Percentiles rank a stretch among this genome's conserved stretches.
These are phyloP conservation scores for Zoysia pacifica DNA, from an alignment of 176 grass and related monocot species.

Conservation along the genomic window DNA sequence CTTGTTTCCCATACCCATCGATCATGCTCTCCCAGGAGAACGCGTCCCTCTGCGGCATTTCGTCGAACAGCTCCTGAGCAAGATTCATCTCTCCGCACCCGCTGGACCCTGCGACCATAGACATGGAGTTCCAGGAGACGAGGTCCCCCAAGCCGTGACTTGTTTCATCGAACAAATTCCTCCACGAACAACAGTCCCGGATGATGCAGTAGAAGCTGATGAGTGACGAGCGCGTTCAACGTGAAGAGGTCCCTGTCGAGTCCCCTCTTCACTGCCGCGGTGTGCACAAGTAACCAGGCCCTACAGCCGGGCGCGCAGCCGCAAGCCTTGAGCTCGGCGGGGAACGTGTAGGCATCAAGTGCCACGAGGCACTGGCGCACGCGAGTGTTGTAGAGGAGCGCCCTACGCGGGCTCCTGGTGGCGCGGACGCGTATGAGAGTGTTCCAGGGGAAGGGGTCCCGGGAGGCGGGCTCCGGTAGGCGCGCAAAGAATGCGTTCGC, in stretches of 20 bases:
- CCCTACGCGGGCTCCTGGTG: slow-evolving; percentile 6
- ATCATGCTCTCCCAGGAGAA: slow-evolving; percentile 68
- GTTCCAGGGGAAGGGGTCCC: slow-evolving; percentile 62
- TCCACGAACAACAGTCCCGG: slow-evolving; percentile 39
- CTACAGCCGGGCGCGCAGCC: slow-evolving; percentile 23
- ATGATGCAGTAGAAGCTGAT: slow-evolving; percentile 58
- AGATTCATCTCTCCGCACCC: slow-evolving; percentile 32
- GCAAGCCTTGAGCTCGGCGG: slow-evolving; percentile 64
- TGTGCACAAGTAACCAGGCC: slow-evolving; percentile 46
- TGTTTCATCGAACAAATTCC: slow-evolving; percentile 60
- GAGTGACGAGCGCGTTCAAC: slow-evolving; percentile 38
- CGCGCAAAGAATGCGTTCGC: slow-evolving; percentile 44
- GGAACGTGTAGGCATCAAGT: slow-evolving; percentile 67
- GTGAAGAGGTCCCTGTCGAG: slow-evolving; percentile 48
- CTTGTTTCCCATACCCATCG: slow-evolving; percentile 57
- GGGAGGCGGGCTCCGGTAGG: slow-evolving; percentile 26
- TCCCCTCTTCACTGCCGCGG: slow-evolving; percentile 48
- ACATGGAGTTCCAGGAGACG: slow-evolving; percentile 61
- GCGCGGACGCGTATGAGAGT: slow-evolving; percentile 56
- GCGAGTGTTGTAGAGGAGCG: slow-evolving; percentile 48
- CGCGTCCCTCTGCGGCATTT: slow-evolving; percentile 55
- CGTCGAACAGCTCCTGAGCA: slow-evolving; percentile 61
- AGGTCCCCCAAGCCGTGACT: slow-evolving; percentile 33
- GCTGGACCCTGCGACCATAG: slow-evolving; percentile 59
- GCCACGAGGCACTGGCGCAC: slow-evolving; percentile 47